Evolutionary conservation across 345 rosid species (phyloP), one percentile per base, ranked within the genome.

Genomic region (Aethionema arabicum): DNA sequence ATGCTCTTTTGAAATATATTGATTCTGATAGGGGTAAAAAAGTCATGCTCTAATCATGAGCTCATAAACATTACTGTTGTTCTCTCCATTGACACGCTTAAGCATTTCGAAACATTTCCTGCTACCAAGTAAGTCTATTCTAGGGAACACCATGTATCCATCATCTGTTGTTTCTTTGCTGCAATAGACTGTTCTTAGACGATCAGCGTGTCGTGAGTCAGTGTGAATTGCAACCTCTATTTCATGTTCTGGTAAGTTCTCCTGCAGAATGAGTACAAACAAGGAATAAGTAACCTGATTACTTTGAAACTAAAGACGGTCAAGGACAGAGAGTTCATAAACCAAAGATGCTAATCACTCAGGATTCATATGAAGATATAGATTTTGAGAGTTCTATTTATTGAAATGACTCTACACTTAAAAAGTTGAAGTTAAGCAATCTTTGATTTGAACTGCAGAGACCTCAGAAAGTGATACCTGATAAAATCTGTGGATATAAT

Each of bases 201-300:
- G 73, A 65, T 92, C 93, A 16, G 91, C 95, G 33, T 92, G 87
- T 75, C 90, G 79, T 0, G 96, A 92, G 63, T 89, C 95, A 0
- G 95, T 85, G 77, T 92, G 96, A 65, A 89, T 85, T 1, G 91
- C 93, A 31, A 69, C 80, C 66, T 80, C 86, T 68, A 87, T 43
- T 80, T 89, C 98, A 37, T 78, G 54, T 45, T 64, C 70, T 9
- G 80, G 68, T 86, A 92, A 82, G 72, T 78, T 84, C 77, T 85
- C 97, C 95, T 92, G 79, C 47, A 46, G 38, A 63, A 41, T 56
- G 47, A 42, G n/a, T 35, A 50, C 33, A 62, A 4, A 40, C 8
- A 64, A 42, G 54, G 11, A 44, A 65, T 38, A 42, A 13, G 51
- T 36, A 45, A 45, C 63, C 42, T 57, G 49, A 54, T 54, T 66